Conservation (phyloP, 768 basidiomycete genomes). For the Boletus insuetus region DNA sequence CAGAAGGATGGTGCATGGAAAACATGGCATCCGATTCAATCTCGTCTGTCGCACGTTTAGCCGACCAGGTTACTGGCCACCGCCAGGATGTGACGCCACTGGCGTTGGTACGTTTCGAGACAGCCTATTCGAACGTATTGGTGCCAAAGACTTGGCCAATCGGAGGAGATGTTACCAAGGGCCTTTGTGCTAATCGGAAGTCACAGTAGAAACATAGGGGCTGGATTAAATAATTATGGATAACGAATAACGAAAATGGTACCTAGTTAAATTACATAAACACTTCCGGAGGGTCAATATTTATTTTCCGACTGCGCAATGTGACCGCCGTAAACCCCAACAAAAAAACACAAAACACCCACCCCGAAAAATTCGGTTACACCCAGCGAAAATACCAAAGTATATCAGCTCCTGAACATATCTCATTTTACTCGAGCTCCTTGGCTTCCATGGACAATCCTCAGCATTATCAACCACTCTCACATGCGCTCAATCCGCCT, state of each 20-base stretch:
- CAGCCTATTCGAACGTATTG: too few relatives aligned
- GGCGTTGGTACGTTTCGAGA: too few relatives aligned
- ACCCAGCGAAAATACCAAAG: slow-evolving; percentile 29
- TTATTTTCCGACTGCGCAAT: slow-evolving; percentile 25
- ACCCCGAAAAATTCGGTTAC: slow-evolving; percentile 30
- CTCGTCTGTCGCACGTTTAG: too few relatives aligned
- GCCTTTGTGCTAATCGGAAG: too few relatives aligned
- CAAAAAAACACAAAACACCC: slow-evolving; percentile 25
- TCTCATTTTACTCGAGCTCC: slow-evolving; percentile 12
- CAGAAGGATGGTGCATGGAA: not conserved
- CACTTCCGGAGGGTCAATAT: slow-evolving; percentile 17
- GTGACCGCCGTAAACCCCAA: slow-evolving; percentile 30
- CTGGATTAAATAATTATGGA: too few relatives aligned
- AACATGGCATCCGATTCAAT: not conserved
- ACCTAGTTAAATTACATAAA: slow-evolving; percentile 20
- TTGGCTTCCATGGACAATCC: slow-evolving; percentile 54
- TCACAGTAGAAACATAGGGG: too few relatives aligned
- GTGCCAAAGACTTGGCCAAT: too few relatives aligned
- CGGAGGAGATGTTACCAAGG: too few relatives aligned
- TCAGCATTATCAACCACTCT: slow-evolving; percentile 78
- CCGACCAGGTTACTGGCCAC: too few relatives aligned
- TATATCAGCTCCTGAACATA: slow-evolving; percentile 23
- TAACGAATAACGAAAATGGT: too few relatives aligned
- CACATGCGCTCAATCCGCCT: slow-evolving; percentile 69
- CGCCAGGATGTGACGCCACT: too few relatives aligned